phyloP scores from a whole-genome alignment of 192 early-diverging fungal species.

The Coemansia sp. region DNA sequence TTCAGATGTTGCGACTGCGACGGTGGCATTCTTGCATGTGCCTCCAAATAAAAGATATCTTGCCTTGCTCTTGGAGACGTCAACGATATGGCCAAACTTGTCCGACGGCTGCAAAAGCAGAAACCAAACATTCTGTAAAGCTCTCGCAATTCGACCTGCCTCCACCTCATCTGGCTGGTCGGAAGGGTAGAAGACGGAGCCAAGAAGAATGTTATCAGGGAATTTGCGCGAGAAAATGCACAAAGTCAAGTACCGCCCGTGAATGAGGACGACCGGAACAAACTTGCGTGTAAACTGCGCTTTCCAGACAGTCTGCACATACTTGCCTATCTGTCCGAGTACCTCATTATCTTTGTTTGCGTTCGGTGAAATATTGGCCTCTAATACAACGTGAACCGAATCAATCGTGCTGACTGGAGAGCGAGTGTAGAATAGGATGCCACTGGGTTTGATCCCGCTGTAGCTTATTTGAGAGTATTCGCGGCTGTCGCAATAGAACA shows the following conservation, averaged over 20 bases:
- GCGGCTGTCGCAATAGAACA: not conserved
- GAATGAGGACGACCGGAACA: not conserved
- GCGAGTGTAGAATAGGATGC: not conserved
- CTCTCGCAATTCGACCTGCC: no score
- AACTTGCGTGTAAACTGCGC: not conserved
- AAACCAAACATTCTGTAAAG: not conserved
- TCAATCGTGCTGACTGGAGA: not conserved
- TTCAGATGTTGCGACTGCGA: not conserved
- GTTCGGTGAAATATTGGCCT: not conserved
- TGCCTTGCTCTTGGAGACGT: not conserved
- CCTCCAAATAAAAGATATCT: not conserved
- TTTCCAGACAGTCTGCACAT: not conserved
- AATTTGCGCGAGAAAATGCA: not conserved
- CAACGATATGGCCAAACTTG: slow-evolving; percentile 1
- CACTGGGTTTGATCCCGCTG: not conserved
- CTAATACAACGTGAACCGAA: not conserved
- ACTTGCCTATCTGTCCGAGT: not conserved
- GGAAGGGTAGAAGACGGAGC: not conserved
- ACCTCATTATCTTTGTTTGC: not conserved
- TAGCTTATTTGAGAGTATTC: not conserved
- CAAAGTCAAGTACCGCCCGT: not conserved
- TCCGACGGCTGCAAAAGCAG: not conserved
- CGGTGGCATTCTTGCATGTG: no score
- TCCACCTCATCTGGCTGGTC: no score
- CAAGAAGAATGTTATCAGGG: no score